These are phyloP conservation scores for Candida maesae DNA, from an alignment of 805 yeast species.

Conservation along the genomic window DNA sequence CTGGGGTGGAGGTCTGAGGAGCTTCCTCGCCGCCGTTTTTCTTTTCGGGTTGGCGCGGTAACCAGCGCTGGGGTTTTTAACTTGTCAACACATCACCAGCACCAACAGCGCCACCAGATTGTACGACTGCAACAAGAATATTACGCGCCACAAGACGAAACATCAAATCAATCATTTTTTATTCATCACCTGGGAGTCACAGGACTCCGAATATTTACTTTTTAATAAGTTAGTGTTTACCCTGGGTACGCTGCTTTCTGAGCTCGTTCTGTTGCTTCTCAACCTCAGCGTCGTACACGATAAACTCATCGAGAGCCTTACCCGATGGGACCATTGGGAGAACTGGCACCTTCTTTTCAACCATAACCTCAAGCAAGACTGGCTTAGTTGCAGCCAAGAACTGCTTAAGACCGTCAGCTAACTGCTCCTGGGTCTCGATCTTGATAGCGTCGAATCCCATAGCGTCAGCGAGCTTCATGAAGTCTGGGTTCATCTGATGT, in stretches of 20 bases:
- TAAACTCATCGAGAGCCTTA: slow-evolving; percentile 89
- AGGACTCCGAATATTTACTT: neutral
- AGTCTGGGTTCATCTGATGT: slow-evolving; percentile 93
- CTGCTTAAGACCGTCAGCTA: slow-evolving; percentile 53
- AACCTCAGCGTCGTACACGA: slow-evolving; percentile 77
- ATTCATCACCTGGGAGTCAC: too few species aligned
- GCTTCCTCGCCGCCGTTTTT: neutral
- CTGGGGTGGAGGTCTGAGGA: too few species aligned
- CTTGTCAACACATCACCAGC: too few species aligned
- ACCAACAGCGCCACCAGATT: too few species aligned
- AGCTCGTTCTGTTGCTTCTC: slow-evolving; percentile 67
- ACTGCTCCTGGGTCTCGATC: slow-evolving; percentile 63
- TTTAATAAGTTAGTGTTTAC: slow-evolving; percentile 35
- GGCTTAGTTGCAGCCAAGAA: slow-evolving; percentile 73
- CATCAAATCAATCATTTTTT: neutral
- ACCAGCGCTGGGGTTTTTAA: too few species aligned
- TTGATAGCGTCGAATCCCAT: slow-evolving; percentile 88
- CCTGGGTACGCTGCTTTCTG: slow-evolving; percentile 70
- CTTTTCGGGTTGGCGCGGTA: neutral
- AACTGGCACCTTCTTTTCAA: slow-evolving; percentile 89
- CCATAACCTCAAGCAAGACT: slow-evolving; percentile 82
- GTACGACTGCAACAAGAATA: too few species aligned
- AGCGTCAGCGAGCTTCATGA: slow-evolving; percentile 87
- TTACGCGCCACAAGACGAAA: too few species aligned
- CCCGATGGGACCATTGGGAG: slow-evolving; percentile 98